Percentiles rank a stretch among this genome's conserved stretches.
Evolutionary conservation across 306 rosid genomes (phyloP).

Genomic region (Dalbergia oliveri): DNA sequence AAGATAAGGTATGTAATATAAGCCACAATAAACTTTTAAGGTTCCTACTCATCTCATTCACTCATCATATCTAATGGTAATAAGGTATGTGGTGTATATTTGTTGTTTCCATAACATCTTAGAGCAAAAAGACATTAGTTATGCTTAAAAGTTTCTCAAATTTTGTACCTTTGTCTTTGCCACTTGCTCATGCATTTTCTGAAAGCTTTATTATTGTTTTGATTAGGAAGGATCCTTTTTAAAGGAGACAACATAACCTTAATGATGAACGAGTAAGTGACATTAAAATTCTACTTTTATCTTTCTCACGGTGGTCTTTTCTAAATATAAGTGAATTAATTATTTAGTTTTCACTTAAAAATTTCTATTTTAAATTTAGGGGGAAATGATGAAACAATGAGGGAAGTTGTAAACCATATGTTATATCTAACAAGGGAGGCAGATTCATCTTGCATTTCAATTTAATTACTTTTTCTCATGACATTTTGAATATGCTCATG

Average conservation of each 20-base stretch:
- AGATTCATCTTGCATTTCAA: slow-evolving; percentile 28
- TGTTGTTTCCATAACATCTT: too few relatives aligned
- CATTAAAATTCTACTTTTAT: slow-evolving; percentile 9
- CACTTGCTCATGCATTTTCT: slow-evolving; percentile 20
- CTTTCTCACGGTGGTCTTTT: neutral
- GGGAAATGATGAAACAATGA: slow-evolving; percentile 63
- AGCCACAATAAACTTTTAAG: too few relatives aligned
- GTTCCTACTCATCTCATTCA: too few relatives aligned
- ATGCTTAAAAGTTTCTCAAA: neutral
- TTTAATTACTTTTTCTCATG: slow-evolving; percentile 2
- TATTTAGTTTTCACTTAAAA: neutral
- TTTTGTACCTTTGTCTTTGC: slow-evolving; percentile 7
- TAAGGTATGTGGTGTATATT: too few relatives aligned
- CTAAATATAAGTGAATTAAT: neutral
- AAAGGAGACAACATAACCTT: slow-evolving; percentile 92
- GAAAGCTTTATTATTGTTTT: slow-evolving; percentile 33
- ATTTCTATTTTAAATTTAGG: slow-evolving; percentile 47
- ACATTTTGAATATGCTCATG: slow-evolving; percentile 31
- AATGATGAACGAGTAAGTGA: slow-evolving; percentile 86
- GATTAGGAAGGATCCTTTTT: slow-evolving; percentile 83
- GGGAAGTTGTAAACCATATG: neutral
- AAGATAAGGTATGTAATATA: too few relatives aligned
- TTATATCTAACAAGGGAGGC: slow-evolving; percentile 38
- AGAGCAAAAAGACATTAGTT: slow-evolving; percentile 74
- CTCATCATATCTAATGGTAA: too few relatives aligned